Base-by-base conservation (phyloP, 1,139 yeast species). In the Candida frijolesensis region DNA sequence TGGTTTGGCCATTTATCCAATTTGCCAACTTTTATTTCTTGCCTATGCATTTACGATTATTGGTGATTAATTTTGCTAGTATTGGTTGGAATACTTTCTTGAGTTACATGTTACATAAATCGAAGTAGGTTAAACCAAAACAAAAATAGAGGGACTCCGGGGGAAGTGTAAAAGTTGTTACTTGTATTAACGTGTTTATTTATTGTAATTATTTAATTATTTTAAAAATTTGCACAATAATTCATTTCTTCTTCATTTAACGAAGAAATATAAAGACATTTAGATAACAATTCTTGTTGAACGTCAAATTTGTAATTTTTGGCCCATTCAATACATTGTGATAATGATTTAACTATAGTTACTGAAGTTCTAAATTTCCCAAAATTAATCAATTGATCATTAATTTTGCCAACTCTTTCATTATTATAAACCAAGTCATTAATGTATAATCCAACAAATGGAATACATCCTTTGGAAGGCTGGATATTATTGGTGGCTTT, bases 261-360 rank as follows among this genome's bases (percentile, higher is more conserved):
- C 1, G 94, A 80, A 58, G 88, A 84, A 54, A 91, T 80, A 67
- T 91, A 91, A 43, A 91, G 78, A 67, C 97, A 90, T 64, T 86
- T 89, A 50, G 96, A 87, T 53, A 91, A 68, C 32, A 90, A 67
- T 51, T 88, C 92, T 8, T 80, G 78, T 51, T 85, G 71, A 2
- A 72, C 64, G 34, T 71, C 66, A 14, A 80, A 65, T 35, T 71
- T 65, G 70, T 89, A 90, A 55, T 86, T 76, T 46, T 78, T 76
- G 0, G 95, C 83, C 95, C 96, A 89, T 62, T 89, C 96, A 49
- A 90, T 88, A 61, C 89, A 82, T 64, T 89, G 91, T 42, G 92
- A 80, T 52, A 92, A 79, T 7, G 87, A 83, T 64, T 88, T 87
- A 42, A 90, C 92, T 47, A 91, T 84, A 53, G 83, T 83, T 3